Evolutionary conservation across 441 rosid species (phyloP), one percentile per base, ranked within the genome.

Genomic region (Populus trichocarpa): DNA sequence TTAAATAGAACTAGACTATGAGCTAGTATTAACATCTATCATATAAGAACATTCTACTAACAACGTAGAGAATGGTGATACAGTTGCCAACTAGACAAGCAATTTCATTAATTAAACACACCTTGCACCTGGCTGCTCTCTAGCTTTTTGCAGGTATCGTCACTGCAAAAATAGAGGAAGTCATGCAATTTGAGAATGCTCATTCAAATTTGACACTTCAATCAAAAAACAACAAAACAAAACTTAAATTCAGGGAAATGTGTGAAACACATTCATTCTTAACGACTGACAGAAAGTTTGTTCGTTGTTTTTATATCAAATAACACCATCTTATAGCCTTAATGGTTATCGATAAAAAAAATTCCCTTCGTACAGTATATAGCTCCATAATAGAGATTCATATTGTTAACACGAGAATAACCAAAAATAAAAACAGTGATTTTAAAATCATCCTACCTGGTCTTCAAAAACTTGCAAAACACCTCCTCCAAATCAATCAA

Each of bases 401-500:
- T 64, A 64, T 3, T 64, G 13, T 64, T 40, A 13, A 67, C 18
- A 32, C 2, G n/a, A 32, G 8, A 68, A 20, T 68, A 6, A 32
- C 71, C n/a, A 33, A 69, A 40, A 67, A n/a, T 2, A 67, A 40
- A 66, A 30, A 18, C 10, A 26, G 11, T 63, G n/a, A 64, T 32
- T 30, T 66, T 22, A 53, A 28, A 33, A 70, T 50, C 5, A 26
- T 50, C 85, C 11, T 81, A 93, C 99, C 83, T 28, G 36, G 79
- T 83, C 73, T 90, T 88, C 77, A 91, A 75, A 82, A 82, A 89
- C 74, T 87, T 80, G 89, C 76, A 70, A 84, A 71, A 89, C 38
- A 93, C 70, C 77, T 88, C 92, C 75, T 90, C 97, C 85, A 94
- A 80, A 80, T 87, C 90, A 64, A 85, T 83, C 25, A 83, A 76